Evolutionary conservation across 768 basidiomycete genomes (phyloP).

Genomic region (Lentinula guzmanii): DNA sequence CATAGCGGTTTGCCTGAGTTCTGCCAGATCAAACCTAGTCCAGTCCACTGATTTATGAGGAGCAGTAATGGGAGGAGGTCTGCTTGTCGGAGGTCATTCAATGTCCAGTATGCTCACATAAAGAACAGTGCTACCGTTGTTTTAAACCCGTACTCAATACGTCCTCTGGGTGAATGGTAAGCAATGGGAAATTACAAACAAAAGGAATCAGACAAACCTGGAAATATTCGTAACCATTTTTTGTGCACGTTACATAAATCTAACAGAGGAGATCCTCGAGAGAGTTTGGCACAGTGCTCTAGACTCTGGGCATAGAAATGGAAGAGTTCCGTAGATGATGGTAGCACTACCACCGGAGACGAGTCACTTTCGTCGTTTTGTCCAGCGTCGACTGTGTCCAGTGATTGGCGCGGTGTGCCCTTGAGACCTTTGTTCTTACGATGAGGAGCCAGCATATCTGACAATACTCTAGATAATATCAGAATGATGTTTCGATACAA

Average conservation of each 20-base stretch:
- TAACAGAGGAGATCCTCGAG: slow-evolving; percentile 76
- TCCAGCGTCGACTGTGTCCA: slow-evolving; percentile 51
- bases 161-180: slow-evolving; percentile 57
- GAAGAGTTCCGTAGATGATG: slow-evolving; percentile 94
- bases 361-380: slow-evolving; percentile 30
- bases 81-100: neutral
- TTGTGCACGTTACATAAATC: slow-evolving; percentile 79
- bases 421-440: slow-evolving; percentile 39
- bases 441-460: slow-evolving; percentile 87
- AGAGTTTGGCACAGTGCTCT: slow-evolving; percentile 90
- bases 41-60: slow-evolving; percentile 73
- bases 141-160: slow-evolving; percentile 73
- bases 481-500: neutral
- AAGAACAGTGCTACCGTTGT: slow-evolving; percentile 34
- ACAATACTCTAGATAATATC: slow-evolving; percentile 53
- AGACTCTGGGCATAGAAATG: slow-evolving; percentile 95
- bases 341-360: slow-evolving; percentile 64
- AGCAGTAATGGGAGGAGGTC: neutral
- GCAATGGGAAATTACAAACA: slow-evolving; percentile 1
- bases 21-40: slow-evolving; percentile 58
- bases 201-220: slow-evolving; percentile 44
- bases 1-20: slow-evolving; percentile 80
- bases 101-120: neutral
- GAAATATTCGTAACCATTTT: slow-evolving; percentile 94
- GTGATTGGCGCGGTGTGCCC: slow-evolving; percentile 54